Evolutionary conservation across 2,329 filamentous ascomycete genomes (phyloP).

Genomic region (Bretziella fagacearum): DNA sequence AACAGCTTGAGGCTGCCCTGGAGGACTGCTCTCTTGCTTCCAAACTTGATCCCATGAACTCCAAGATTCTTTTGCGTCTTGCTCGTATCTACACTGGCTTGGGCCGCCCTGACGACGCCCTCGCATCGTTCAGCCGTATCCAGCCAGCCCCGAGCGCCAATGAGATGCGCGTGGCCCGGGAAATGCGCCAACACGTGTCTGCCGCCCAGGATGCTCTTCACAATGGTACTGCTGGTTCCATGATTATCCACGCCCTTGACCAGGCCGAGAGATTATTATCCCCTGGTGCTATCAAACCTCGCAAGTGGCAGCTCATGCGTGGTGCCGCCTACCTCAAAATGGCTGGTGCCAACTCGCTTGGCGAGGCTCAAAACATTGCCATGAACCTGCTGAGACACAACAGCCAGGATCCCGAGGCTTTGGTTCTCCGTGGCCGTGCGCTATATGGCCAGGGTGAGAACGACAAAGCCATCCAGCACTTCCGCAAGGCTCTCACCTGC

Average conservation of each 20-base stretch:
- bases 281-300: slow-evolving; percentile 55
- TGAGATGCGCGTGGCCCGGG: slow-evolving; percentile 65
- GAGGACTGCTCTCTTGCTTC: slow-evolving; percentile 74
- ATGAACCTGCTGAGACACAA: slow-evolving; percentile 76
- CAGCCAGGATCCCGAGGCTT: slow-evolving; percentile 79
- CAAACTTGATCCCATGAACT: slow-evolving; percentile 67
- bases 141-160: slow-evolving; percentile 65
- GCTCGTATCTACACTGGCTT: slow-evolving; percentile 80
- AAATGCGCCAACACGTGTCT: slow-evolving; percentile 67
- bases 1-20: slow-evolving; percentile 60
- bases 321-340: slow-evolving; percentile 88
- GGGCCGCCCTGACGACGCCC: slow-evolving; percentile 71
- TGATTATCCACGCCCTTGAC: slow-evolving; percentile 83
- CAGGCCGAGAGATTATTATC: slow-evolving; percentile 74
- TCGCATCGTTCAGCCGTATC: slow-evolving; percentile 67
- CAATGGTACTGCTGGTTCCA: slow-evolving; percentile 59
- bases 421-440: slow-evolving; percentile 74
- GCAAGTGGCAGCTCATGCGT: slow-evolving; percentile 86
- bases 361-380: slow-evolving; percentile 82
- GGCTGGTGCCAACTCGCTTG: slow-evolving; percentile 72
- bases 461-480: slow-evolving; percentile 82
- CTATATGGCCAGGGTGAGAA: slow-evolving; percentile 88
- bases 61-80: slow-evolving; percentile 75
- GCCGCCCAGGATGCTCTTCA: slow-evolving; percentile 65
- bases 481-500: slow-evolving; percentile 73